A percentile compares a stretch with the other conserved stretches of the same genome.
Conservation (phyloP, 345 rosid species). For the Camelina neglecta region DNA sequence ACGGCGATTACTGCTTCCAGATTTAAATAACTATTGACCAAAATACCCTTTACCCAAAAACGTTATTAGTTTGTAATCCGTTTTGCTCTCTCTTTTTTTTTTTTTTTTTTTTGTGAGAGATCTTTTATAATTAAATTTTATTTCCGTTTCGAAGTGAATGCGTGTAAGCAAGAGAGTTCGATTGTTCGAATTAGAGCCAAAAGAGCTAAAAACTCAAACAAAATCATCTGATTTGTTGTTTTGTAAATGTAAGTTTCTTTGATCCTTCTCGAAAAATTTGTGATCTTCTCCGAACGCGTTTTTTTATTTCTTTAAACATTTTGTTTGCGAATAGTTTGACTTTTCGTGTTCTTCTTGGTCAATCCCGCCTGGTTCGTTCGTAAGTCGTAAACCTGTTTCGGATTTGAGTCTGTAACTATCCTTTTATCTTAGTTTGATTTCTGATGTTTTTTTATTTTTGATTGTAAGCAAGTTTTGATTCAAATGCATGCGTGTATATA, state of each 20-base stretch:
- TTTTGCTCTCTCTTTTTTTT: background rate
- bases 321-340: constrained; percentile 25
- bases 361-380: constrained; percentile 26
- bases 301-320: background rate
- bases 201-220: constrained; percentile 29
- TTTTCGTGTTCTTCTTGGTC: constrained; percentile 15
- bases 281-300: constrained; percentile 13
- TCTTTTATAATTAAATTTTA: constrained; percentile 17
- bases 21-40: constrained; percentile 19
- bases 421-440: constrained; percentile 2
- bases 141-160: constrained; percentile 36
- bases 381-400: background rate
- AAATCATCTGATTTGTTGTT: constrained; percentile 27
- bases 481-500: constrained; percentile 27
- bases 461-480: background rate
- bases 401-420: constrained; percentile 9
- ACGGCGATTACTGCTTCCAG: constrained; percentile 41
- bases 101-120: background rate
- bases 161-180: constrained; percentile 37
- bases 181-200: constrained; percentile 20
- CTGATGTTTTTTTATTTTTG: background rate
- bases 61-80: constrained; percentile 40
- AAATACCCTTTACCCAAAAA: constrained; percentile 40
- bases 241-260: constrained; percentile 32
- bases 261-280: background rate